Evolutionary conservation across 371 early-diverging fungal species (phyloP), one percentile per base, ranked within the genome.

Genomic region (Mortierella sp.): DNA sequence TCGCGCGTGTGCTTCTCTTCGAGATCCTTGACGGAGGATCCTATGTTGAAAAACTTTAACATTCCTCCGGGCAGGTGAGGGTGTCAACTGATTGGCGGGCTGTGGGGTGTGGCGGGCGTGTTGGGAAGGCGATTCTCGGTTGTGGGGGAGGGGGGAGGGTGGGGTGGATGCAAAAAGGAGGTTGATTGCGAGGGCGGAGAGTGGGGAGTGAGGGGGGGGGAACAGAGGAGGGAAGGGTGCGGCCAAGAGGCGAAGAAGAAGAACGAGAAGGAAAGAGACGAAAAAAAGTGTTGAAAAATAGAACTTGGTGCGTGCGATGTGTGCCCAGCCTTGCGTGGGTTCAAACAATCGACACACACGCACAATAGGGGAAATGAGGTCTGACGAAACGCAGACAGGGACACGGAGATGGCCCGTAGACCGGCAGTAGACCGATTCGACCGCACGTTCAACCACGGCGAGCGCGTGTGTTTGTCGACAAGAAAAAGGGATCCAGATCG

Each of bases 1-100:
- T 64, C 64, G 26, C 74, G 74, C 42, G 74, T 74, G 57, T 74
- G 74, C 47, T 68, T 74, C 27, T 74, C 74, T 45, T 74, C 74
- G 45, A 48, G 61, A 51, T 74, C 74, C 55, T 74, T 74, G 45
- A 61, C 61, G 1, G 68, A 68, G 61, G 18, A 59, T 12, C 69
- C 69, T 45, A 64, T 67, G 46, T 57, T 60, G 54, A 74, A 68
- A 38, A 74, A 74, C 61, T 74, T 74, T 51, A 74, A 49, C 74
- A 74, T 74, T 54, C 34, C 31, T 45, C 38, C 34, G 34, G 34
- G 34, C 7, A 10, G 34, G 34, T 7, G 34, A 10, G 34, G 34
- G 34, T 10, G n/a, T n/a, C n/a, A 10, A 34, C 10, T 34, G 34
- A 34, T n/a, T n/a, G n/a, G 34, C 7, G 34, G 10, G 10, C 10